Evolutionary conservation across 495 filamentous ascomycete species (phyloP).

Genomic region (Podospora pseudoanserina): DNA sequence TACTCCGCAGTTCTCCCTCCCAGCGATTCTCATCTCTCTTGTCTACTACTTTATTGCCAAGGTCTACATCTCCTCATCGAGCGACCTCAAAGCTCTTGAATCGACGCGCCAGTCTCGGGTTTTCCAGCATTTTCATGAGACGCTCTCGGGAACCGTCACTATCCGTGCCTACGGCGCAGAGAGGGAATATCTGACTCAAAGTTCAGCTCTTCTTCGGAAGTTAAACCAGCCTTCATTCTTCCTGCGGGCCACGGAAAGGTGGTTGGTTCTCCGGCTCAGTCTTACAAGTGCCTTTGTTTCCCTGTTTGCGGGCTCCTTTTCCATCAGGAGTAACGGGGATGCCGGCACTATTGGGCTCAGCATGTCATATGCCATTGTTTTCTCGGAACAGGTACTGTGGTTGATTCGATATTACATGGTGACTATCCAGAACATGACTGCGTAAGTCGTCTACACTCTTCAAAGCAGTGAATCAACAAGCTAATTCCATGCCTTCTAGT

Average conservation of each 20-base stretch:
- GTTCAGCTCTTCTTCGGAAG: conserved; percentile 6
- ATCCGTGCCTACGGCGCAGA: conserved; percentile 18
- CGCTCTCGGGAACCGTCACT: conserved; percentile 13
- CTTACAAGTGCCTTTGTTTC: conserved; percentile 54
- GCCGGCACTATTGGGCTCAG: conserved; percentile 73
- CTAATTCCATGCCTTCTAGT: conserved; percentile 10
- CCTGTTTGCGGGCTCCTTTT: conserved; percentile 78
- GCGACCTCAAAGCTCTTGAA: conserved; percentile 13
- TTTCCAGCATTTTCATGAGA: conserved; percentile 14
- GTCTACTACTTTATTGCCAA: conserved; percentile 12
- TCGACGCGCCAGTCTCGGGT: conserved; percentile 12
- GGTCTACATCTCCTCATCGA: conserved; percentile 13
- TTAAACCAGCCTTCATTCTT: conserved; percentile 48
- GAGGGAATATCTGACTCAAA: conserved; percentile 1
- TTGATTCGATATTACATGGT: conserved; percentile 40
- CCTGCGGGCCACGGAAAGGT: conserved; percentile 69
- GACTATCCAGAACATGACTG: conserved; percentile 39
- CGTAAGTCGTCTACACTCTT: conserved; percentile 10
- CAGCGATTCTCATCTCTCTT: conserved; percentile 10
- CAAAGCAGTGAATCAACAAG: background rate
- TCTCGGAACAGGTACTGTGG: conserved; percentile 48
- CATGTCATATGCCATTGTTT: conserved; percentile 75
- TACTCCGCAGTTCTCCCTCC: conserved; percentile 12
- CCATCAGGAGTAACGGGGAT: conserved; percentile 39
- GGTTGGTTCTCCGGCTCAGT: conserved; percentile 67